Base-by-base conservation (phyloP, 2,329 filamentous ascomycete species). In the Didymellaceae sp. region DNA sequence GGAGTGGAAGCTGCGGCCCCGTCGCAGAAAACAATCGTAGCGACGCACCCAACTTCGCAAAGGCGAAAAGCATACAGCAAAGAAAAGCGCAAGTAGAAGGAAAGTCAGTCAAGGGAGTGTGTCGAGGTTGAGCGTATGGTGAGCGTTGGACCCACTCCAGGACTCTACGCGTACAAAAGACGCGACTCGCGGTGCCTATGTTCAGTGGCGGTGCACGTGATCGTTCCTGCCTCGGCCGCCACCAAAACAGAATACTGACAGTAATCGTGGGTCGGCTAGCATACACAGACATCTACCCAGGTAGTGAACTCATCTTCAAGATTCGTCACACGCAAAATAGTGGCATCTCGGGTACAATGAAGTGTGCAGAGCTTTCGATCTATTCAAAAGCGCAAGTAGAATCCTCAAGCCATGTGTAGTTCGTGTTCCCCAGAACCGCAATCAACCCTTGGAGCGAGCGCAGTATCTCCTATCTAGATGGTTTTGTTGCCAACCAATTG, bases 61-160 rank as follows among this genome's bases (percentile, higher is more conserved):
- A 57, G 28, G 58, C 61, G 54, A 58, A 49, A 61, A 74, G 70
- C 72, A 75, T 75, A 66, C 71, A 74, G 72, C 63, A 71, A 43
- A 70, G 25, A 40, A 71, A 48, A 16, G 57, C 44, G 56, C 61
- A 28, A 61, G 28, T 42, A 61, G 46, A 49, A 71, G 65, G 44
- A 55, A 60, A 62, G 65, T 34, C 54, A 61, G 54, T 43, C 62
- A 55, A 21, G 57, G 50, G 20, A 62, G 44, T 21, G 53, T 54
- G 50, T 69, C 57, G 32, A 61, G 48, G 35, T 57, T 44, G 45
- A 50, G 52, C 66, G 65, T 66, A 50, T 35, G 37, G 25, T 51
- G 30, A 50, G 14, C 11, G 33, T 37, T 11, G 35, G 47, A 51
- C 48, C 48, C 48, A 51, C 48, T 51, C 35, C 37, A 51, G 41